Evolutionary conservation across 1,139 yeast species (phyloP), one percentile per base, ranked within the genome.

Genomic region (Suhomyces terraborum): DNA sequence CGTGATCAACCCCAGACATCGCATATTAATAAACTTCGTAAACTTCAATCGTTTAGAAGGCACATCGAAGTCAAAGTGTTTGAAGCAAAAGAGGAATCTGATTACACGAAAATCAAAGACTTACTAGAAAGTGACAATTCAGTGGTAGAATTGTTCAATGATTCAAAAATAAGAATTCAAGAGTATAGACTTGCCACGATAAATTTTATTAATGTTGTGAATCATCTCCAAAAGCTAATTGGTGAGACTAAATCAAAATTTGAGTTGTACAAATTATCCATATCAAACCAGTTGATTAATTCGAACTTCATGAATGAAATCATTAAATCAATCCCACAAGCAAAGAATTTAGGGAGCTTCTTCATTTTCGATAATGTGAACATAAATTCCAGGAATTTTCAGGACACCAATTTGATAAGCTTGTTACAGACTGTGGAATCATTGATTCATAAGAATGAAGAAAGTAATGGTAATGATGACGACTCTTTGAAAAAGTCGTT

Each of bases 11-110:
- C 33, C 2, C 26, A 34, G 5, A 23, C 19, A 14, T 16, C 21
- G 18, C 36, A 55, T 42, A 41, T 52, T 4, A 57, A 53, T 8
- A 58, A 59, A 3, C 52, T 73, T 32, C 54, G 70, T 20, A 64
- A 60, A 41, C 51, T 71, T 8, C 68, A 73, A 0, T 69, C 75
- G 0, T 72, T 70, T 49, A 71, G 71, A 43, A 53, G 53, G 23
- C 52, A 58, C 36, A 58, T 72, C n/a, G 77, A 72, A 43, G 19
- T 32, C 2, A 40, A 47, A 24, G 18, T 46, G 32, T 34, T 45
- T 26, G 20, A 43, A 6, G 40, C 37, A 5, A 34, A 33, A 7
- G 40, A 36, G 16, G 29, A 35, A 18, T 45, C 53, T 21, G 51
- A 61, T 10, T 35, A 45, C 14, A 36, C 43, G 1, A 43, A 54